Base-by-base conservation (phyloP, 106 monocot species). In the Hemerocallis citrina region DNA sequence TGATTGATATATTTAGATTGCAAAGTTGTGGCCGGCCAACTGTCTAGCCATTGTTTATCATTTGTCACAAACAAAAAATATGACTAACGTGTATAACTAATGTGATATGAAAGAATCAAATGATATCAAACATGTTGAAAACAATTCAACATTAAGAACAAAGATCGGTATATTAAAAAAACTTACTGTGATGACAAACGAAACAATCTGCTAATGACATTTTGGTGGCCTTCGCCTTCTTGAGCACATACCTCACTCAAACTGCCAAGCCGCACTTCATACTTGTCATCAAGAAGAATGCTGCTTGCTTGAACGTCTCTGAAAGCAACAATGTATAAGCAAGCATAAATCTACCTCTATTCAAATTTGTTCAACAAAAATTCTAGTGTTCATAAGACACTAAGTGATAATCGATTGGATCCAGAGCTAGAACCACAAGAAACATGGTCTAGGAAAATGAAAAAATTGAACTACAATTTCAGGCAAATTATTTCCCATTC, bases 211-310 rank as follows among this genome's bases (percentile, higher is more conserved):
- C 74, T 79, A 49, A 86, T 71, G 51, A 79, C 79, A 69, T 65
- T 82, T 42, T 79, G 78, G 61, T 83, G 85, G 1, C 52, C 63
- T 55, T 86, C 86, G 15, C 75, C 69, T 85, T 91, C 91, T 72
- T 91, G 76, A 57, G 68, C 22, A 25, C 82, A 82, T 17, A 62
- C 79, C 19, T 83, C 77, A 45, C 77, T 86, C 61, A 86, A 73
- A 71, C 91, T 91, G 14, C 91, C 85, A 22, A 91, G 74, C 1
- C 82, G 73, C 23, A 91, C 91, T 61, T 91, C 91, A 66, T 76
- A 90, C 76, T 85, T 90, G 50, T 90, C 89, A 63, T 90, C 89
- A 64, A 90, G 91, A 72, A 91, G 85, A 41, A 89, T 73, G 49
- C 89, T 89, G 61, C 75, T 89, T 20, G 89, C 81, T 58, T 89